Conservation (phyloP, 176 grass and related monocot species). For the Oropetium thomaeum region DNA sequence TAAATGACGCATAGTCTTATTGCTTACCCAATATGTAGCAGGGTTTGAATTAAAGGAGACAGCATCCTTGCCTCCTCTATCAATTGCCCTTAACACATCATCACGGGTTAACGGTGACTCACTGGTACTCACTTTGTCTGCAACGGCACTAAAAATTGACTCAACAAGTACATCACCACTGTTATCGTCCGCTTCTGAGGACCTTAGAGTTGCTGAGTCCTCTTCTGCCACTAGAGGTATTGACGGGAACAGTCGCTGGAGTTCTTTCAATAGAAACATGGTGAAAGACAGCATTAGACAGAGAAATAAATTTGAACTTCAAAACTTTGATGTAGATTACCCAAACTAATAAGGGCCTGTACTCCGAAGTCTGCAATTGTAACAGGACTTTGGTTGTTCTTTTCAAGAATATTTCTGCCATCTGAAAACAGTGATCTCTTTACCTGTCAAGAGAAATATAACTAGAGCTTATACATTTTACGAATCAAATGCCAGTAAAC, state of each 20-base stretch:
- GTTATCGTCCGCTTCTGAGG: slow-evolving; percentile 27
- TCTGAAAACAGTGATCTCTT: slow-evolving; percentile 73
- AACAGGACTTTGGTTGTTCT: slow-evolving; percentile 74
- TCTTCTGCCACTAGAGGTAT: slow-evolving; percentile 94
- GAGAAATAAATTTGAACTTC: slow-evolving; percentile 24
- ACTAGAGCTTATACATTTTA: slow-evolving; percentile 7
- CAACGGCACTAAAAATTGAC: slow-evolving; percentile 58
- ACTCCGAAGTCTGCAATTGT: slow-evolving; percentile 91
- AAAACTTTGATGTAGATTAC: slow-evolving; percentile 36
- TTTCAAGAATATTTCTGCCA: slow-evolving; percentile 70
- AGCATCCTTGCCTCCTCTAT: slow-evolving; percentile 81
- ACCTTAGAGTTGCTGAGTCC: slow-evolving; percentile 65
- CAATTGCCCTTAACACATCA: slow-evolving; percentile 83
- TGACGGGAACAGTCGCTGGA: slow-evolving; percentile 72
- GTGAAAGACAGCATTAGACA: slow-evolving; percentile 37
- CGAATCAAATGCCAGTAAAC: neutral
- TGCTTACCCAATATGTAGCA: slow-evolving; percentile 78
- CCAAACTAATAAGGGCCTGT: slow-evolving; percentile 86
- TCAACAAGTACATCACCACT: slow-evolving; percentile 56
- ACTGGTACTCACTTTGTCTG: slow-evolving; percentile 44
- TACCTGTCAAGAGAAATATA: slow-evolving; percentile 51
- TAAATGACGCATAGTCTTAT: slow-evolving; percentile 5
- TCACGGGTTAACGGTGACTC: slow-evolving; percentile 53
- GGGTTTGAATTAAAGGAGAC: slow-evolving; percentile 73
- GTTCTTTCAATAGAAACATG: slow-evolving; percentile 46